Percentiles rank a stretch among this genome's conserved stretches.
Evolutionary conservation across 2,329 filamentous ascomycete genomes (phyloP).

Genomic region (Neonectria sp.): DNA sequence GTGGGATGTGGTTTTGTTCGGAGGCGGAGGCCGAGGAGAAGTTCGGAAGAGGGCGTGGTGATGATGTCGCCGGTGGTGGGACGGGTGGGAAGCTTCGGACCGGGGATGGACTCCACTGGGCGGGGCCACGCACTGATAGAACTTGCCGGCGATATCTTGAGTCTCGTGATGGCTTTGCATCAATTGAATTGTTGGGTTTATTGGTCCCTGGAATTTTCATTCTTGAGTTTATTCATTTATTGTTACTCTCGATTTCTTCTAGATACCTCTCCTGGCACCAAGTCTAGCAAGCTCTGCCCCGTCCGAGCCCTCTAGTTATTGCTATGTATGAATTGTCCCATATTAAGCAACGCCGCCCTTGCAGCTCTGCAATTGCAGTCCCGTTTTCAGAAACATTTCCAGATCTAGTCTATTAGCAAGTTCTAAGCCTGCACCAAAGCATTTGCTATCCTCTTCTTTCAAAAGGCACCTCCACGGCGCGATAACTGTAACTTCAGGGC

Average conservation of each 20-base stretch:
- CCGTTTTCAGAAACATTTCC: too few relatives aligned
- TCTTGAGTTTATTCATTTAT: background rate
- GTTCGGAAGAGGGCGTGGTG: background rate
- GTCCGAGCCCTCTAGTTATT: too few relatives aligned
- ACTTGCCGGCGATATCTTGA: background rate
- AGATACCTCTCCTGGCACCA: background rate
- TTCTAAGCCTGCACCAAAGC: too few relatives aligned
- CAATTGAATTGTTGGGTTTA: background rate
- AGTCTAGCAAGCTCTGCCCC: background rate
- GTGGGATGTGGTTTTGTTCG: background rate
- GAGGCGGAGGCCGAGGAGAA: background rate
- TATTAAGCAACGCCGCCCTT: too few relatives aligned
- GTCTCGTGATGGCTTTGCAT: background rate
- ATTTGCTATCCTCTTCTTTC: too few relatives aligned
- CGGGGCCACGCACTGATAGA: background rate
- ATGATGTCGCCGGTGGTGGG: constrained; percentile 1
- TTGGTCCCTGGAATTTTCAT: background rate
- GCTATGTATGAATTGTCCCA: too few relatives aligned
- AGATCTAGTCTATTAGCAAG: too few relatives aligned
- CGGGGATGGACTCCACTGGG: background rate
- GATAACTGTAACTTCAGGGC: too few relatives aligned
- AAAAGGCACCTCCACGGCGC: too few relatives aligned
- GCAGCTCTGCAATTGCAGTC: too few relatives aligned
- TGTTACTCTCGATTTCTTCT: background rate
- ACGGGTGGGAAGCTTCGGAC: constrained; percentile 4